Evolutionary conservation across 2,329 filamentous ascomycete genomes (phyloP), one percentile per base, ranked within the genome.

Genomic region (Aspergillus novoparasiticus): DNA sequence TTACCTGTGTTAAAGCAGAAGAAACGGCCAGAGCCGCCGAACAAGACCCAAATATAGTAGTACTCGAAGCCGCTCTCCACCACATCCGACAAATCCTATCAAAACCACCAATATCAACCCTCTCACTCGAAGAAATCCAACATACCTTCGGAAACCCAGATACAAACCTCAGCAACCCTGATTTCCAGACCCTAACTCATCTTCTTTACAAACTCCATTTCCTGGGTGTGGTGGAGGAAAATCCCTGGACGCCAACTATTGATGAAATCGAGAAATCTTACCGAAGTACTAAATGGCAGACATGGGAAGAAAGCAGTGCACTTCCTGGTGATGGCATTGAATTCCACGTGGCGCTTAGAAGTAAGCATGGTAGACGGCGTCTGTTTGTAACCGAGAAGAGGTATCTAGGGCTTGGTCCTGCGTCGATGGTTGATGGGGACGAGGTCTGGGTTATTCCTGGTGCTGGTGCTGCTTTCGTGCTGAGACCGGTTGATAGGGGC

Each of bases 401-500:
- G 11, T 50, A 50, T 50, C 39, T 61, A 2, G 59, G 59, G 8
- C 19, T 61, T 19, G 59, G 59, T 19, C 59, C 59, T 2, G 50
- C 59, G 16, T 30, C 51, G 21, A 57, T 61, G 59, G 41, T 16
- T 2, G 53, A 57, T 26, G 59, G 59, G 28, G 59, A 61, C 14
- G 48, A 61, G 41, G 30, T 61, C 2, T 61, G 59, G 59, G 30
- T 61, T 6, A 28, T 61, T 21, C 43, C 59, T 10, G 53, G 59
- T 21, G 30, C 51, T n/a, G 59, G 59, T 30, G 51, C 59, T 5
- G 53, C 41, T 12, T 30, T 61, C 6, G 32, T 61, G 5, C 14
- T 61, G 6, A 30, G 59, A 14, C 30, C 41, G 6, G 19, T 53
- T n/a, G 48, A 21, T 16, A 21, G 12, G n/a, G 21, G 2, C 19